Conservation (phyloP, 192 early-diverging fungal species). For the Backusella westeae region DNA sequence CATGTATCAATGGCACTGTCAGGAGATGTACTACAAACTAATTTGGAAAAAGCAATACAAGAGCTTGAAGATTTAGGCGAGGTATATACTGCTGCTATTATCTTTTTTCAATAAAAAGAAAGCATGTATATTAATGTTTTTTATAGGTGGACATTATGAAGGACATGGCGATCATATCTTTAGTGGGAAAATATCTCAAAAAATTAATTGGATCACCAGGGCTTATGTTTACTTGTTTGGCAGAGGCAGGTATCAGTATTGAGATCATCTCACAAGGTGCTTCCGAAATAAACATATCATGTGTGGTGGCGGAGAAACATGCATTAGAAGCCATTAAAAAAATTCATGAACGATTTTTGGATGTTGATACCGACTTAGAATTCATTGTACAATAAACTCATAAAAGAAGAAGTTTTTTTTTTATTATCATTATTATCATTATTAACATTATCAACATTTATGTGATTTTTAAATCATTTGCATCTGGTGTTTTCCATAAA, state of each 20-base stretch:
- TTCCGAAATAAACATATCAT: conserved; percentile 93
- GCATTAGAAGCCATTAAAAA: conserved; percentile 67
- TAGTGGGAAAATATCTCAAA: conserved; percentile 86
- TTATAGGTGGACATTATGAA: conserved; percentile 39
- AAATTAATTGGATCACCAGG: conserved; percentile 85
- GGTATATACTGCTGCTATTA: conserved; percentile 51
- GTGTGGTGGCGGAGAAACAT: conserved; percentile 71
- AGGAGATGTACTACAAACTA: conserved; percentile 41
- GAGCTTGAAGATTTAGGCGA: conserved; percentile 71
- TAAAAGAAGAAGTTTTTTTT: neutral
- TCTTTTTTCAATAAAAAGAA: neutral
- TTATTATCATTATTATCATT: neutral
- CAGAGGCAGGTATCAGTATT: conserved; percentile 79
- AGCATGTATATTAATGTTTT: conserved; percentile 13
- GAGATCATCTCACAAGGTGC: conserved; percentile 96
- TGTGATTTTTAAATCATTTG: neutral
- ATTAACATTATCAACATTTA: neutral
- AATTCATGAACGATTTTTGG: conserved; percentile 69
- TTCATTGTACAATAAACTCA: neutral
- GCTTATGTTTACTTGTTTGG: conserved; percentile 81
- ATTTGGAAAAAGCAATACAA: conserved; percentile 60
- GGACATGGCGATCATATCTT: conserved; percentile 89
- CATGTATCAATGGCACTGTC: conserved; percentile 78
- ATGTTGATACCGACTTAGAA: conserved; percentile 13
- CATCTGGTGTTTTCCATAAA: neutral